Evolutionary conservation across 2,329 filamentous ascomycete species (phyloP), one percentile per base, ranked within the genome.

Genomic region (Microdochium trichocladiopsis): DNA sequence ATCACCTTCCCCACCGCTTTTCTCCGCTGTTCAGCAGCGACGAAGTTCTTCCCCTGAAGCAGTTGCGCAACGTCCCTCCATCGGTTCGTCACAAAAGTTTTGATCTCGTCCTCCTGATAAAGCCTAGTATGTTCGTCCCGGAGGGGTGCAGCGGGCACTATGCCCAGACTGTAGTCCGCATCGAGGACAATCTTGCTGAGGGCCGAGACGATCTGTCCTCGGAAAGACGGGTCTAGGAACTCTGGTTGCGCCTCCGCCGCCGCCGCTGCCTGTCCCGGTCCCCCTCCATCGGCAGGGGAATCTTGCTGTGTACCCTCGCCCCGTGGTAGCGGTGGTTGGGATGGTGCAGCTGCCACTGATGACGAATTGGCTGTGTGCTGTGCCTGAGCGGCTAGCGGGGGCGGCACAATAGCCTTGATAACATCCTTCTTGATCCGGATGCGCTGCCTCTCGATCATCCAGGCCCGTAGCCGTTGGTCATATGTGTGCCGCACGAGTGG

Each of bases 341-440:
- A n/a, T n/a, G n/a, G n/a, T n/a, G n/a, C n/a, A n/a, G n/a, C n/a
- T n/a, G n/a, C n/a, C n/a, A n/a, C n/a, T n/a, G n/a, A n/a, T n/a
- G n/a, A n/a, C n/a, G n/a, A n/a, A n/a, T n/a, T n/a, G n/a, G n/a
- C n/a, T n/a, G n/a, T n/a, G n/a, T n/a, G n/a, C 61, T 2, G 61
- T 49, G 4, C 54, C 56, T 9, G 48, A 2, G 2, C 58, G 2
- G 54, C 61, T 37, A 63, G 58, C 3, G 62, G 56, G 2, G 49
- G 37, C 0, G 69, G 71, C 2, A 74, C 57, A 5, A 57, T 55
- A 1, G 56, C 58, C 53, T 76, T 74, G 58, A 77, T 75, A n/a
- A 79, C 63, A 1, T 64, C 61, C 11, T 66, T 70, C 69, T 72
- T 75, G 12, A 85, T 65, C 37, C 66, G 65, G 8, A 74, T 63